A percentile compares a stretch with the other conserved stretches of the same genome.
These are phyloP conservation scores for Pulveroboletus frians DNA, from an alignment of 768 basidiomycete genomes.

Conservation along the genomic window DNA sequence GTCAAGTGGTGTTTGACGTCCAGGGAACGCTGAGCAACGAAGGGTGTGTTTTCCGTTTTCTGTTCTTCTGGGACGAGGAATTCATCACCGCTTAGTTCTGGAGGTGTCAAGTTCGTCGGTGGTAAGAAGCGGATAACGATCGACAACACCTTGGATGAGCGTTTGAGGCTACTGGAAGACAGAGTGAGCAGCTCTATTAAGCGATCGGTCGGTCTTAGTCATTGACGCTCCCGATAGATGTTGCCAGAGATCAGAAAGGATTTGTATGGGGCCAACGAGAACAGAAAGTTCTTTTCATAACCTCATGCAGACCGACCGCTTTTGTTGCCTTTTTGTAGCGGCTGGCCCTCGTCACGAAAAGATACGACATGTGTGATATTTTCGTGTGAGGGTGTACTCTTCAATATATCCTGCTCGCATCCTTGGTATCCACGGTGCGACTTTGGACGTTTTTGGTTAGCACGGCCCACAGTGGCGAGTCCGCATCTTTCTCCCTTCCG, in stretches of 20 bases:
- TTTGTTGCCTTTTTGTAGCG: neutral
- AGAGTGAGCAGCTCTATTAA: constrained; percentile 48
- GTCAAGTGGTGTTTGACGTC: constrained; percentile 52
- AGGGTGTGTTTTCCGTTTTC: constrained; percentile 40
- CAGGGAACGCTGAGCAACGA: constrained; percentile 62
- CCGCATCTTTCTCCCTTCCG: no score
- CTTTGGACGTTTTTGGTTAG: neutral
- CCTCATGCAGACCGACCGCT: neutral
- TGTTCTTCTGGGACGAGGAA: neutral
- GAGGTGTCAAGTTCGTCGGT: constrained; percentile 75
- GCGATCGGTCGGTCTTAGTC: neutral
- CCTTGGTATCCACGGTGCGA: neutral
- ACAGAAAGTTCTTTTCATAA: constrained; percentile 85
- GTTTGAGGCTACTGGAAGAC: constrained; percentile 84
- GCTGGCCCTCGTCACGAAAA: neutral
- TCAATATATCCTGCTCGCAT: constrained; percentile 1
- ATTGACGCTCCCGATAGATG: constrained; percentile 57
- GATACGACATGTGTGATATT: neutral
- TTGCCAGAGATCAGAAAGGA: constrained; percentile 88
- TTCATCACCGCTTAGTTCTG: constrained; percentile 48
- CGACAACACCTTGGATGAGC: constrained; percentile 93
- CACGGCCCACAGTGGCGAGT: neutral
- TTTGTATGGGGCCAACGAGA: constrained; percentile 85
- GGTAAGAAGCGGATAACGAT: constrained; percentile 77
- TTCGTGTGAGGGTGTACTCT: neutral